phyloP scores from a whole-genome alignment of 306 rosid genomes.

The Nissolia schottii region DNA sequence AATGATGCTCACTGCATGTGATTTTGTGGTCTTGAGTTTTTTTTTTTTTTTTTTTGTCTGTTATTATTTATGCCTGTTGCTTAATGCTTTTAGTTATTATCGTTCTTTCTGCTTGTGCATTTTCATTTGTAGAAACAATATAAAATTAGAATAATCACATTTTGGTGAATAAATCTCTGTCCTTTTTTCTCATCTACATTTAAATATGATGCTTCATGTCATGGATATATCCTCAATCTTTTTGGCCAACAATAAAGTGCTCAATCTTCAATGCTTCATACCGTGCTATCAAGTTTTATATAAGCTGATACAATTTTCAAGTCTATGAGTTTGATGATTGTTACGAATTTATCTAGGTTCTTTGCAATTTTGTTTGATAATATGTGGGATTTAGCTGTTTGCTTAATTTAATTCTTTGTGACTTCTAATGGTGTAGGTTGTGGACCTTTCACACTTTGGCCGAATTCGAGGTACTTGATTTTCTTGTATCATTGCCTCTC shows the following conservation, averaged over 20 bases:
- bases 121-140: neutral
- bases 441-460: conserved; percentile 94
- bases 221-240: neutral
- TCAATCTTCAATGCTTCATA: neutral
- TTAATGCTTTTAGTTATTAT: neutral
- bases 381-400: neutral
- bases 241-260: neutral
- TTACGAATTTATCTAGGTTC: conserved; percentile 1
- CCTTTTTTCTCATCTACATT: neutral
- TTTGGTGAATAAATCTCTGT: neutral
- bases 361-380: neutral
- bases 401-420: conserved; percentile 11
- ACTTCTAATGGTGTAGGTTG: conserved; percentile 54
- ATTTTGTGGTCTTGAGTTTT: conserved; percentile 53
- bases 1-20: neutral
- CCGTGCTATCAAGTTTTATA: neutral
- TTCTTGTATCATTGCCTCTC: conserved; percentile 1
- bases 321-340: conserved; percentile 3
- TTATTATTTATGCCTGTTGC: neutral
- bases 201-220: neutral
- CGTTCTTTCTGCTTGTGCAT: neutral
- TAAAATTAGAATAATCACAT: neutral
- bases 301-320: conserved; percentile 4
- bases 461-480: conserved; percentile 79
- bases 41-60: neutral